Percentiles rank a stretch among this genome's conserved stretches.
Conservation (phyloP, 192 early-diverging fungal genomes). For the Pilaira anomala region DNA sequence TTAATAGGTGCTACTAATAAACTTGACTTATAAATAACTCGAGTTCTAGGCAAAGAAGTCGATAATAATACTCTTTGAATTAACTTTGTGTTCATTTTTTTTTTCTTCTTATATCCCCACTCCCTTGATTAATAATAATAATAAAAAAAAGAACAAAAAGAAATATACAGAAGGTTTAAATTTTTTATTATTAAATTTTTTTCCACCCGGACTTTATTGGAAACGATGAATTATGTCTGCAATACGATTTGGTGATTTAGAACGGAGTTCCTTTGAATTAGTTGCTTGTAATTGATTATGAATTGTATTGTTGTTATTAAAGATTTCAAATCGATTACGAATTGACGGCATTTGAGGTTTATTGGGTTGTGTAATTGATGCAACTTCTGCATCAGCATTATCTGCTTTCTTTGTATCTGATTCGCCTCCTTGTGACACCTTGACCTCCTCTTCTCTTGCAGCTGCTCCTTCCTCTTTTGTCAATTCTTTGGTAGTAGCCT, state of each 20-base stretch:
- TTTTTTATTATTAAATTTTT: not conserved
- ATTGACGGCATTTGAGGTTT: slow-evolving; percentile 10
- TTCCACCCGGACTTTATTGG: not conserved
- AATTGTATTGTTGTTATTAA: not conserved
- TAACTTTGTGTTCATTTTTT: too few relatives aligned
- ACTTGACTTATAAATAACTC: too few relatives aligned
- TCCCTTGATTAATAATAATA: not conserved
- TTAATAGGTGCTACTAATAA: too few relatives aligned
- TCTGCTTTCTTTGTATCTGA: too few relatives aligned
- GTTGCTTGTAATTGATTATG: not conserved
- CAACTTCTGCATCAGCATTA: too few relatives aligned
- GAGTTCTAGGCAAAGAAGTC: too few relatives aligned
- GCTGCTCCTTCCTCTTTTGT: too few relatives aligned
- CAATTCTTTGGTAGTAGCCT: too few relatives aligned
- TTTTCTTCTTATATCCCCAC: too few relatives aligned
- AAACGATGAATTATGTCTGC: slow-evolving; percentile 18
- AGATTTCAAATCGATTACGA: slow-evolving; percentile 18
- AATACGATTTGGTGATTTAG: slow-evolving; percentile 18
- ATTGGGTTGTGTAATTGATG: not conserved
- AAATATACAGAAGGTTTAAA: not conserved
- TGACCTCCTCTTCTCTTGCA: too few relatives aligned
- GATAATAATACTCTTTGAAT: too few relatives aligned
- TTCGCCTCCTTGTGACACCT: too few relatives aligned
- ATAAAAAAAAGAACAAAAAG: not conserved
- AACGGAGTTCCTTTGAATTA: slow-evolving; percentile 14